These are phyloP conservation scores for Aspergillus sp. DNA, from an alignment of 2,329 filamentous ascomycete species.

Conservation along the genomic window DNA sequence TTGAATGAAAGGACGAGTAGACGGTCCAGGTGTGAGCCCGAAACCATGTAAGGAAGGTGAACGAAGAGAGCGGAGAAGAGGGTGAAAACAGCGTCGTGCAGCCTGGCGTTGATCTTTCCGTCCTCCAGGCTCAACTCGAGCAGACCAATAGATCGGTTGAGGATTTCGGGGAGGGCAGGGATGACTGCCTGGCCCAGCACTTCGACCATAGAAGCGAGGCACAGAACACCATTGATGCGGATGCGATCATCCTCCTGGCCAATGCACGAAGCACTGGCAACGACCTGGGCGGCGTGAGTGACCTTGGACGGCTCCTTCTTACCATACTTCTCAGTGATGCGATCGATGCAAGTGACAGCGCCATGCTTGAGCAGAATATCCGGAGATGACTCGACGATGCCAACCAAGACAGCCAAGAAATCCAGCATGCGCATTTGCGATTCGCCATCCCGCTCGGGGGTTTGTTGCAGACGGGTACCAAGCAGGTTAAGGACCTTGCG, in stretches of 20 bases:
- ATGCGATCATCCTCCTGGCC: constrained; percentile 74
- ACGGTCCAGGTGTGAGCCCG: constrained; percentile 71
- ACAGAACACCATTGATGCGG: constrained; percentile 82
- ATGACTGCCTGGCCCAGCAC: constrained; percentile 86
- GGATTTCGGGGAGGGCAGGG: constrained; percentile 75
- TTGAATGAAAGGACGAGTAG: constrained; percentile 73
- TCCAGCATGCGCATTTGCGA: constrained; percentile 74
- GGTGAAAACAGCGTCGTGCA: constrained; percentile 82
- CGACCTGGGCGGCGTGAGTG: constrained; percentile 72
- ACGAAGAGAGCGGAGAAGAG: constrained; percentile 80
- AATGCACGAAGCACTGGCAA: constrained; percentile 77
- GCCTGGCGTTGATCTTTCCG: constrained; percentile 60
- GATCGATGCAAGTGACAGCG: constrained; percentile 86
- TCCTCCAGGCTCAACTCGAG: constrained; percentile 66
- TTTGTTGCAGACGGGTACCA: constrained; percentile 75
- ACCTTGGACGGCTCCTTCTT: constrained; percentile 85
- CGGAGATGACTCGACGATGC: constrained; percentile 72
- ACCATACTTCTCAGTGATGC: constrained; percentile 92
- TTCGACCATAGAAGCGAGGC: constrained; percentile 85
- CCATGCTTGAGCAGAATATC: constrained; percentile 80
- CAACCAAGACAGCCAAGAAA: constrained; percentile 78
- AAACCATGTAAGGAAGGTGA: constrained; percentile 87
- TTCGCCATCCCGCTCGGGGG: constrained; percentile 68
- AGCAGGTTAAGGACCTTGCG: constrained; percentile 81
- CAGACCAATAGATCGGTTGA: constrained; percentile 73